Evolutionary conservation across 176 grass and related monocot species (phyloP), one percentile per base, ranked within the genome.

Genomic region (Zoysia pacifica): DNA sequence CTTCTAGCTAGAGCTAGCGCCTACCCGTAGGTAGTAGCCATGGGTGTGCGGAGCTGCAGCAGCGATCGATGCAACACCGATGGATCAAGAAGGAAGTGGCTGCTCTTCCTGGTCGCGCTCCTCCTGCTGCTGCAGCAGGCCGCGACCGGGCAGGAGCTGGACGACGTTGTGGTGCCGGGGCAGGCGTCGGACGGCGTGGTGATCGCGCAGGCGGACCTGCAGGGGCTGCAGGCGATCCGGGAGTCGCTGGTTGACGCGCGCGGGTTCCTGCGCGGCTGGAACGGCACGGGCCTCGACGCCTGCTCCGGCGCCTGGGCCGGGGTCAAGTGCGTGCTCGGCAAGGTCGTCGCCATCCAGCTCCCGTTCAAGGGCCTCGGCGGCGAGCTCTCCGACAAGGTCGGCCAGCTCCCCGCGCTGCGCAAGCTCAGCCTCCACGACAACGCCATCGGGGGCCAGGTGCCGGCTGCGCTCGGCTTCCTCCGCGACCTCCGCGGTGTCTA

Each of bases 341-440:
- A 89, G 90, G 93, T 96, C 0, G 84, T 96, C 8, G 97, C 97
- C 3, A 85, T 99, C 69, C 97, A 91, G 84, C 88, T 99, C 0
- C 97, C 96, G 0, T 99, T 91, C 88, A 90, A 91, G 81, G 86
- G 79, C 15, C 84, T 98, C 51, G 86, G 81, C 61, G 96, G 96
- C 40, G 62, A 74, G 63, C 81, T 98, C 77, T 87, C 96, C 35
- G 86, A 87, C 38, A 98, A 93, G 84, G 58, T 98, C 67, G 88
- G 86, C 47, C 92, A 93, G 91, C 91, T 98, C 60, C 82, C 92
- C 3, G 81, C 88, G 11, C 80, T 98, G 14, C 90, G 96, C 50
- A 86, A 83, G 81, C 88, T 98, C 69, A 93, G 86, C 85, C 83
- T 98, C 58, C 96, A 98, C 70, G 96, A 98, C 86, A 98, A 98